Base-by-base conservation (phyloP, 805 yeast genomes). In the Kluyveromyces nonfermentans region DNA sequence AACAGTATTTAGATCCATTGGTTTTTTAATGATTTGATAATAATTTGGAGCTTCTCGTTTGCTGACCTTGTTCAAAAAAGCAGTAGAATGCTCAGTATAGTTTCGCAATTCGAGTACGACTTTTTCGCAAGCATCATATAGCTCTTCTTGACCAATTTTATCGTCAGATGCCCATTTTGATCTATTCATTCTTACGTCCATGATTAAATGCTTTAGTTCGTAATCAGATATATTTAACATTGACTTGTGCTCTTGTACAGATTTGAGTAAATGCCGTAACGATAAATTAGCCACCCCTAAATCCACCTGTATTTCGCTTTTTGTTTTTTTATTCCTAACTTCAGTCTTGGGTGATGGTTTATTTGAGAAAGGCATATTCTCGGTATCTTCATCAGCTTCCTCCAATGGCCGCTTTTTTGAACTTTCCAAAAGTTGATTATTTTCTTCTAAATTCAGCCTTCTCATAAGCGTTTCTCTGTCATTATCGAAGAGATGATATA, bases 131-230 rank as follows among this genome's bases (percentile, higher is more conserved):
- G 97, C 96, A 54, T 94, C 98, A 57, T 93, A 93, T 18, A 93
- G 72, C 61, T 94, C 99, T 59, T 93, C 99, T 65, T 93, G 99
- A 6, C 99, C 99, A 36, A 93, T 80, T 48, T 85, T 74, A 46
- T 89, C 95, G 58, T 93, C 97, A 46, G 85, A 85, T 7, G 97
- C 94, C 99, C 98, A 93, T 64, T 93, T 93, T 0, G 97, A 94
- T 46, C 97, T 71, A 58, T 89, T 90, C 55, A 89, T 93, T 40
- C 97, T 73, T 8, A 93, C 97, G 58, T 93, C 98, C 74, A 85
- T 76, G 43, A 93, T 82, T 49, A 93, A 69, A 47, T 83, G 83
- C 47, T 90, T 77, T 44, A 93, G 74, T 59, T 93, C 97, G 44
- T 76, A 70, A 56, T 90, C 97, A 9, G 86, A 79, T 28, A 93